Base-by-base conservation (phyloP, 495 filamentous ascomycete species). In the Hyaloscypha finlandica region DNA sequence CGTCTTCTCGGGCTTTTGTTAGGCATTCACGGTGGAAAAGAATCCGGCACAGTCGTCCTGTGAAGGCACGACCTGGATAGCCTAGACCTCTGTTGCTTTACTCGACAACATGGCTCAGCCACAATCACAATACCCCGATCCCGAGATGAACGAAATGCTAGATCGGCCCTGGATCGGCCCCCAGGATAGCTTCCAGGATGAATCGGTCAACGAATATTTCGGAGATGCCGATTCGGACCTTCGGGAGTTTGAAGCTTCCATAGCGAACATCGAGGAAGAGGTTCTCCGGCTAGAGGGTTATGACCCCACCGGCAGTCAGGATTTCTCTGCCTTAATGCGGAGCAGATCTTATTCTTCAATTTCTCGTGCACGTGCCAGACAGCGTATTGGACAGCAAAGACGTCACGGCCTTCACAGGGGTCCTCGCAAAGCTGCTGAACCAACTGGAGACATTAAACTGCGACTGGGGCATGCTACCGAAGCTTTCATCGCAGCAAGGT, bases 381-480 rank as follows among this genome's bases (percentile, higher is more conserved):
- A 54, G 16, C 25, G 22, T 45, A 67, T 58, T 20, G 35, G 42
- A 25, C 62, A 55, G 37, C 19, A 45, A 30, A 42, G 39, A n/a
- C 53, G 57, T 61, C 59, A 63, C 68, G 83, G 83, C 16, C 75
- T 81, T 67, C 84, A 81, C 69, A 79, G 84, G 69, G 89, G 90
- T 12, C 88, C 87, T n/a, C 85, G 90, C n/a, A 88, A 87, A 73
- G 84, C 89, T 6, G 78, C 88, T 30, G 89, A 93, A 68, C 90
- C 90, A 33, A 88, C 88, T 35, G 84, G 85, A 9, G 88, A 94
- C 65, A 92, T 94, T 77, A 91, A 91, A 67, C 78, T 86, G 56
- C 77, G 90, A 55, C 83, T 93, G 68, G 86, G 83, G n/a, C 77
- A 86, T 71, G 92, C 92, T 8, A 89, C 85, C 31, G 83, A 86